phyloP scores from a whole-genome alignment of 352 stramenopile genomes.

The Phytophthora nicotianae region DNA sequence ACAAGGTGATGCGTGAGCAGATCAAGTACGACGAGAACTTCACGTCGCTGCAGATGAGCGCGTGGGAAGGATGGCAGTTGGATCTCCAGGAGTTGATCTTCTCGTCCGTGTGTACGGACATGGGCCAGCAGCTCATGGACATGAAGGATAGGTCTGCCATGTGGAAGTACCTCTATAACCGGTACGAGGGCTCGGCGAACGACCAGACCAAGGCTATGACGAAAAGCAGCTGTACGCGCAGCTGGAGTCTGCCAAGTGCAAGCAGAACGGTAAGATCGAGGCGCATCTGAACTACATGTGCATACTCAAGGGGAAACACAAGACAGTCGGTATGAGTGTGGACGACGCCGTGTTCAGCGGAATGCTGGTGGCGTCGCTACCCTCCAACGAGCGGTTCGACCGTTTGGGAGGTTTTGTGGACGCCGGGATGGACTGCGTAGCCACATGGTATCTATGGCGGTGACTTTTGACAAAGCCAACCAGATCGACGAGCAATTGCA shows the following conservation, averaged over 20 bases:
- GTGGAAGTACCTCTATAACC: too few species aligned
- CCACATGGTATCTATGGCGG: slow-evolving; percentile 3
- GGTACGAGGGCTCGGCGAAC: too few species aligned
- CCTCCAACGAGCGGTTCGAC: slow-evolving; percentile 15
- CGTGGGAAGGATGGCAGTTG: not conserved
- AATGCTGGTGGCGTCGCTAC: slow-evolving; percentile 11
- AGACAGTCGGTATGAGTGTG: slow-evolving; percentile 12
- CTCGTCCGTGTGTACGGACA: too few species aligned
- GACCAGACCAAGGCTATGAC: not conserved
- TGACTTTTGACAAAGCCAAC: slow-evolving; percentile 22
- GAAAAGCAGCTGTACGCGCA: slow-evolving; percentile 10
- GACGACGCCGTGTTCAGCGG: slow-evolving; percentile 12
- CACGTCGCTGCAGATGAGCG: too few species aligned
- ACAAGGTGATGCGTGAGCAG: too few species aligned
- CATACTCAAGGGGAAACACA: not conserved
- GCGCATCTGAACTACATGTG: slow-evolving; percentile 18
- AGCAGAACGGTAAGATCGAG: slow-evolving; percentile 5
- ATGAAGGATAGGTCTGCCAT: too few species aligned
- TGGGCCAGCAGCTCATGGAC: too few species aligned
- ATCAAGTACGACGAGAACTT: too few species aligned
- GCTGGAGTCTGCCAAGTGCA: slow-evolving; percentile 2
- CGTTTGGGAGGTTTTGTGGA: slow-evolving; percentile 9
- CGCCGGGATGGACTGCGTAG: slow-evolving; percentile 9
- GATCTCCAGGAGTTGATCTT: too few species aligned
- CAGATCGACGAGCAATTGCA: slow-evolving; percentile 1